Evolutionary conservation across 2,329 filamentous ascomycete genomes (phyloP).

Genomic region (Colletotrichum neosansevieriae): DNA sequence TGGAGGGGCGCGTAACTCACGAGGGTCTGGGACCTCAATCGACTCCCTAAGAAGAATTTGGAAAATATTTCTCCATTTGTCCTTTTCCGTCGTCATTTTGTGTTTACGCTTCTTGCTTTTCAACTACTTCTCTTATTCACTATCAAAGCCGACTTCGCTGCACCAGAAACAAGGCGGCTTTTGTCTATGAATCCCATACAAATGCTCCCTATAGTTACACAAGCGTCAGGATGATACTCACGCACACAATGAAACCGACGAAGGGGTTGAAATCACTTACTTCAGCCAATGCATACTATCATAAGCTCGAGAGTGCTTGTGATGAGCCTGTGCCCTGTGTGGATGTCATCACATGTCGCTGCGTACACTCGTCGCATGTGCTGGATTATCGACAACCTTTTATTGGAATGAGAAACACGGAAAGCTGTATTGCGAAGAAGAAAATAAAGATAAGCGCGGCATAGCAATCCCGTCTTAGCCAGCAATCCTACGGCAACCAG

Average conservation of each 20-base stretch:
- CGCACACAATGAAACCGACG: background rate
- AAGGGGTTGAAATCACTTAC: background rate
- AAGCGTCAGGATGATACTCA: too few relatives aligned
- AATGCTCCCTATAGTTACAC: background rate
- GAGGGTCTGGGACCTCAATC: background rate
- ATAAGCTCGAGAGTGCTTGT: too few relatives aligned
- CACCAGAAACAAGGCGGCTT: background rate
- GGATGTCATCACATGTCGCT: too few relatives aligned
- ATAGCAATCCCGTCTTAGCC: too few relatives aligned
- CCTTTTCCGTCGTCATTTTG: background rate
- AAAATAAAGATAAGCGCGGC: too few relatives aligned
- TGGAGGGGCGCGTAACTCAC: background rate
- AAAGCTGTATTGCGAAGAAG: too few relatives aligned
- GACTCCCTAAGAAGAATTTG: background rate
- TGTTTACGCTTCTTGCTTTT: background rate
- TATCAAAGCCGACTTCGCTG: background rate
- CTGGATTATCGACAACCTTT: too few relatives aligned
- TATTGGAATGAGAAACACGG: too few relatives aligned
- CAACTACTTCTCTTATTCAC: background rate
- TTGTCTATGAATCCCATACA: background rate
- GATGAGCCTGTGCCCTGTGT: too few relatives aligned
- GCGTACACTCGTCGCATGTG: too few relatives aligned
- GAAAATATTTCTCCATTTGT: background rate
- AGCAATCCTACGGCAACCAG: too few relatives aligned
- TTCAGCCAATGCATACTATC: background rate